Conservation (phyloP, 352 stramenopile species). For the Phytophthora pini region DNA sequence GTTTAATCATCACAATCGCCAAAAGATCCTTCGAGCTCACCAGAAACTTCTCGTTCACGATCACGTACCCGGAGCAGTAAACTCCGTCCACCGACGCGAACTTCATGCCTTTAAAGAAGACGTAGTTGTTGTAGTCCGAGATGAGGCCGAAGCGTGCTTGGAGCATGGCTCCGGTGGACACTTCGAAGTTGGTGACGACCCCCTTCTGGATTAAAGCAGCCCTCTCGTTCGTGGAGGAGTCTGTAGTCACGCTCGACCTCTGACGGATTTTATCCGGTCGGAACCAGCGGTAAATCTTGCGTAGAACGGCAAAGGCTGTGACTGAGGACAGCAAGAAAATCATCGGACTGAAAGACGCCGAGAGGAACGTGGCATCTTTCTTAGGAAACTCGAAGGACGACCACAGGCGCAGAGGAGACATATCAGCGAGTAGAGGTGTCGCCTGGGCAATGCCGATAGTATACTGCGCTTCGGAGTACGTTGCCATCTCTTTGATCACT, state of each 20-base stretch:
- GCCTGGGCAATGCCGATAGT: constrained; percentile 19
- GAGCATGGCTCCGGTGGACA: constrained; percentile 35
- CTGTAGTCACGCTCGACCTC: constrained; percentile 18
- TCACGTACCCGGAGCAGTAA: constrained; percentile 44
- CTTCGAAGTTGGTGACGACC: constrained; percentile 35
- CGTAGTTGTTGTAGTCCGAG: constrained; percentile 46
- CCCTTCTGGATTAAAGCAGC: constrained; percentile 5
- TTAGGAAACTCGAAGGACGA: constrained; percentile 24
- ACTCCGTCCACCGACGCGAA: constrained; percentile 44
- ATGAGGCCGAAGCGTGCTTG: constrained; percentile 41
- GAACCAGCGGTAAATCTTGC: constrained; percentile 23
- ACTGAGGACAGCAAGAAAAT: constrained; percentile 16
- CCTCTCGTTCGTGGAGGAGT: constrained; percentile 19
- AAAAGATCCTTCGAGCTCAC: constrained; percentile 39
- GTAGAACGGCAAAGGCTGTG: constrained; percentile 12
- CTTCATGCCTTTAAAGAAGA: constrained; percentile 50
- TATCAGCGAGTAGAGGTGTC: constrained; percentile 3
- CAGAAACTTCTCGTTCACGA: constrained; percentile 47
- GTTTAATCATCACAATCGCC: constrained; percentile 41
- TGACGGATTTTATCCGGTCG: constrained; percentile 15
- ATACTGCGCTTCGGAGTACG: constrained; percentile 12
- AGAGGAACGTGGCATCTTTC: constrained; percentile 22
- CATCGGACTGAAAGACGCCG: constrained; percentile 21
- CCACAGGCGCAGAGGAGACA: constrained; percentile 30
- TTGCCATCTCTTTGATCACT: constrained; percentile 12